Conservation (phyloP, 129 eudicot genomes). For the Pseudognaphalium luteoalbum region DNA sequence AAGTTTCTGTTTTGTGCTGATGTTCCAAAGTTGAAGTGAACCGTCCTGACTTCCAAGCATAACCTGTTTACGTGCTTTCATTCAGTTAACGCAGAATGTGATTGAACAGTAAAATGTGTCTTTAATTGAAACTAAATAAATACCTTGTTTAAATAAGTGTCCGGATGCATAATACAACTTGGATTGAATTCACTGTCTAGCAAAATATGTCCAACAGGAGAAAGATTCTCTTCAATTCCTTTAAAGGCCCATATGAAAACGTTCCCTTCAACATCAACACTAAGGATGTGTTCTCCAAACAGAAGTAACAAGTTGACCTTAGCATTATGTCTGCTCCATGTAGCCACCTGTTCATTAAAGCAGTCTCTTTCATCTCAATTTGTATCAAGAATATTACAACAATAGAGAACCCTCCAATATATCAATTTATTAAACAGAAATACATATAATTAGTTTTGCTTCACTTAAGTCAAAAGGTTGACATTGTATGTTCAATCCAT, state of each 20-base stretch:
- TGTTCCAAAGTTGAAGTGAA: conserved; percentile 88
- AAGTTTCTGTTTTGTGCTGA: conserved; percentile 76
- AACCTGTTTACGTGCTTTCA: conserved; percentile 49
- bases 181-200: conserved; percentile 66
- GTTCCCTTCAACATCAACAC: conserved; percentile 79
- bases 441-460: background rate
- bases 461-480: background rate
- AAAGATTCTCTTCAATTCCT: conserved; percentile 57
- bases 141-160: conserved; percentile 97
- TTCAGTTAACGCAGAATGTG: conserved; percentile 18
- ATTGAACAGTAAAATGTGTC: background rate
- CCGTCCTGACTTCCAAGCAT: conserved; percentile 89
- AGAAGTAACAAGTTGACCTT: conserved; percentile 74
- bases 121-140: background rate
- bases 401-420: background rate
- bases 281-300: conserved; percentile 86
- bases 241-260: conserved; percentile 88
- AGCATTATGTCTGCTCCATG: conserved; percentile 76
- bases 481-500: background rate
- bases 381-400: background rate
- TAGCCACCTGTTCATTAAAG: conserved; percentile 60
- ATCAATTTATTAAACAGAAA: background rate
- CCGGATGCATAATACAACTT: conserved; percentile 95
- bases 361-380: background rate
- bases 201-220: conserved; percentile 75